A percentile compares a stretch with the other conserved stretches of the same genome.
Conservation (phyloP, 106 monocot genomes). For the Dendrobium officinale region DNA sequence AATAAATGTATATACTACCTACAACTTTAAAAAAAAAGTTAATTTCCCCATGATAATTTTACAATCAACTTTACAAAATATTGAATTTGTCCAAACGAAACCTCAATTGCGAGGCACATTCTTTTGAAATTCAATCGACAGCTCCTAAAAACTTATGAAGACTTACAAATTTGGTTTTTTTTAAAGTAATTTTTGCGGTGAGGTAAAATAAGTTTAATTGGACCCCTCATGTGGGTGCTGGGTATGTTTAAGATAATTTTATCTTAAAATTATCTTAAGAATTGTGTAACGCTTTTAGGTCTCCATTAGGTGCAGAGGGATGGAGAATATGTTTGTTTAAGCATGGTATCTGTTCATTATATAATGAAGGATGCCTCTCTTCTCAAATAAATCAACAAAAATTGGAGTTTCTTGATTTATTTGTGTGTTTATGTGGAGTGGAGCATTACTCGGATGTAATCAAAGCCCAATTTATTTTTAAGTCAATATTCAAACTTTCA, state of each 20-base stretch:
- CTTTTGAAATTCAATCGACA: background rate
- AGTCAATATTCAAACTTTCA: background rate
- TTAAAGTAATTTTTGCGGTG: background rate
- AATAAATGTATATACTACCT: too few species aligned
- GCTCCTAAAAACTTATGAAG: background rate
- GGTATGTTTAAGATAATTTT: too few species aligned
- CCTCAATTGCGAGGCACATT: background rate
- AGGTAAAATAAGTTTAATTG: background rate
- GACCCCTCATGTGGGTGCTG: background rate
- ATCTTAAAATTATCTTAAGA: too few species aligned
- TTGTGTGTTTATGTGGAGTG: background rate
- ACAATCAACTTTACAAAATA: too few species aligned
- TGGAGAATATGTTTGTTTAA: conserved; percentile 1
- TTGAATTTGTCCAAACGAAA: too few species aligned
- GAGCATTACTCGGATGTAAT: background rate
- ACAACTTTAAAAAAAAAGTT: too few species aligned
- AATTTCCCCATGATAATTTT: too few species aligned
- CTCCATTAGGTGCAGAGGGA: background rate
- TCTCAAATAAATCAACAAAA: too few species aligned
- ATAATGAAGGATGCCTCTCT: background rate
- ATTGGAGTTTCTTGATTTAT: background rate
- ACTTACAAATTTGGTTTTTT: background rate
- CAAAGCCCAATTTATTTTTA: background rate
- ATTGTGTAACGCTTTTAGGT: too few species aligned
- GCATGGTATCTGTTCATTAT: background rate